Conservation (phyloP, 495 filamentous ascomycete species). For the Penicillium bovifimosum region DNA sequence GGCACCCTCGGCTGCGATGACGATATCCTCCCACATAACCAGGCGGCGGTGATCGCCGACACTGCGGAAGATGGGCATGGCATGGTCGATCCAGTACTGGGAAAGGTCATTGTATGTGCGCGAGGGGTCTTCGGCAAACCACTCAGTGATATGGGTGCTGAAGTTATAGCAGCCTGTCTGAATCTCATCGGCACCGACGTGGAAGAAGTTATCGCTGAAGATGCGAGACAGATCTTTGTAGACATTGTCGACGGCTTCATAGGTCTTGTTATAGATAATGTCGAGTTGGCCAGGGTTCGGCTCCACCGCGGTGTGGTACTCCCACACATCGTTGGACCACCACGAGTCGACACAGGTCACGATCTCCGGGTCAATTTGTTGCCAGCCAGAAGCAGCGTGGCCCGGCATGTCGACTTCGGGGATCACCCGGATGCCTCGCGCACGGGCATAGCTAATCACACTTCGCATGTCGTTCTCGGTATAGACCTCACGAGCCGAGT, state of each 20-base stretch:
- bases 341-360: conserved; percentile 48
- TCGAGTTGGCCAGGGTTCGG: conserved; percentile 54
- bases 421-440: conserved; percentile 44
- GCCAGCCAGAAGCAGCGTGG: conserved; percentile 48
- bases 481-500: conserved; percentile 43
- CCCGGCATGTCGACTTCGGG: conserved; percentile 52
- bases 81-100: conserved; percentile 52
- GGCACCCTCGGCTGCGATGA: conserved; percentile 36
- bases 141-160: conserved; percentile 39
- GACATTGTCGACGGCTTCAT: conserved; percentile 46
- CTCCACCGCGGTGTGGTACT: conserved; percentile 49
- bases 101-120: conserved; percentile 48
- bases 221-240: conserved; percentile 48
- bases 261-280: conserved; percentile 50
- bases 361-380: conserved; percentile 47
- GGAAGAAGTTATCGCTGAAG: conserved; percentile 51
- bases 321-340: conserved; percentile 53
- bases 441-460: conserved; percentile 43
- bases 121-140: conserved; percentile 45
- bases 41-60: conserved; percentile 37
- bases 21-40: conserved; percentile 55
- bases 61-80: conserved; percentile 47
- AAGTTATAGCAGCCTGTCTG: conserved; percentile 52
- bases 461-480: conserved; percentile 34
- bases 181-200: conserved; percentile 51